Evolutionary conservation across 2,329 filamentous ascomycete species (phyloP).

Genomic region (Diaporthe caulivora): DNA sequence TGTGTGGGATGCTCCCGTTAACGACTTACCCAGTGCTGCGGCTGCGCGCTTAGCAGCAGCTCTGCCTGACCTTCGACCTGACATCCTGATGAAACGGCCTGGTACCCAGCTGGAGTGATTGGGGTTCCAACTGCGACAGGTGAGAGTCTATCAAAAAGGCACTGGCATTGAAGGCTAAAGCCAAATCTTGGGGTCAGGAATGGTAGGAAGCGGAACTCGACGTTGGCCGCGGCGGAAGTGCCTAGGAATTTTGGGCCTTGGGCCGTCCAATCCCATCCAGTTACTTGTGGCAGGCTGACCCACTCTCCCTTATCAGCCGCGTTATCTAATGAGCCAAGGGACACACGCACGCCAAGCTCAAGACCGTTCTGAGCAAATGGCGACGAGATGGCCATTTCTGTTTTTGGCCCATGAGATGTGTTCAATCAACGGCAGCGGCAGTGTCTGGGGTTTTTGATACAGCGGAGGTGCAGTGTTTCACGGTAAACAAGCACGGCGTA

Average conservation of each 20-base stretch:
- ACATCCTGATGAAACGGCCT: constrained; percentile 36
- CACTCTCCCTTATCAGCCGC: constrained; percentile 21
- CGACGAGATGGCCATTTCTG: background rate
- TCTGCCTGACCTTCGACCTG: constrained; percentile 56
- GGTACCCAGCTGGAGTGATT: background rate
- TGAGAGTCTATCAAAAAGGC: background rate
- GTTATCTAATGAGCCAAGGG: background rate
- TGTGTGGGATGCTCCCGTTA: constrained; percentile 7
- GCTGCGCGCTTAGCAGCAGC: constrained; percentile 59
- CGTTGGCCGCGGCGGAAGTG: constrained; percentile 22
- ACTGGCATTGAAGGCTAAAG: background rate
- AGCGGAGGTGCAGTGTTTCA: background rate
- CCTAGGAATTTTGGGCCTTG: constrained; percentile 20
- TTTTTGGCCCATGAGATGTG: no score
- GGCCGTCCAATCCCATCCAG: constrained; percentile 1
- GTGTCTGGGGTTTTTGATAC: background rate
- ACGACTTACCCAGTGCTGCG: constrained; percentile 55
- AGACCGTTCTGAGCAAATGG: background rate
- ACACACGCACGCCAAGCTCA: background rate
- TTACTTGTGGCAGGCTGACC: background rate
- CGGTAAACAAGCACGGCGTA: background rate
- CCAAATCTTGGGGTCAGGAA: background rate
- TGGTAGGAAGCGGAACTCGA: constrained; percentile 1
- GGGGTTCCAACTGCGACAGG: background rate
- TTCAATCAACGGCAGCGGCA: no score